Evolutionary conservation across 116 monocot genomes (phyloP).

Genomic region (Papilionanthe hybrid): DNA sequence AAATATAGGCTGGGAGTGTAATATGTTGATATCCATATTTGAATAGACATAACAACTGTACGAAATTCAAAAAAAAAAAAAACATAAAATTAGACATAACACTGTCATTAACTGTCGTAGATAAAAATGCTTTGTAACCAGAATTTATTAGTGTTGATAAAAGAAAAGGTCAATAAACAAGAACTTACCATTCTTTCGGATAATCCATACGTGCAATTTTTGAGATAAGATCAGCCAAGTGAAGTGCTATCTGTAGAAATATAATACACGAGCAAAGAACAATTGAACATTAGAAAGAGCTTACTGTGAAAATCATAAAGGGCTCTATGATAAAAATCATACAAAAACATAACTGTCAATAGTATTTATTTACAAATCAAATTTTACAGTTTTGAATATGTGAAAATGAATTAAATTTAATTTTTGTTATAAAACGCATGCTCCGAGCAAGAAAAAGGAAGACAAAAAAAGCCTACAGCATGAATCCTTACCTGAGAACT

Average conservation of each 20-base stretch:
- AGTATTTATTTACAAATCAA: not conserved
- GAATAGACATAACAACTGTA: not conserved
- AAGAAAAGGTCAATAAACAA: not conserved
- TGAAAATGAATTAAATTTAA: not conserved
- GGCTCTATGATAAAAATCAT: not conserved
- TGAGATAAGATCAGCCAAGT: slow-evolving; percentile 76
- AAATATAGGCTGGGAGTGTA: not conserved
- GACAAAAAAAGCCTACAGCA: not conserved
- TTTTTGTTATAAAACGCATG: not conserved
- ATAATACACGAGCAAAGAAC: not conserved
- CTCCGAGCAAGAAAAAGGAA: not conserved
- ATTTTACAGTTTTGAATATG: not conserved
- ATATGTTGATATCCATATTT: not conserved
- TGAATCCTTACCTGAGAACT: slow-evolving; percentile 53
- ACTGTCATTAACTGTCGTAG: not conserved
- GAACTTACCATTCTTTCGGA: slow-evolving; percentile 88
- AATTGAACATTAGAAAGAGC: not conserved
- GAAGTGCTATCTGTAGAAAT: slow-evolving; percentile 64
- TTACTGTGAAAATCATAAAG: not conserved
- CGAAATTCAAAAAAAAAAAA: not conserved
- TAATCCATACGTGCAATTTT: slow-evolving; percentile 98
- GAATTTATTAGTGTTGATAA: not conserved
- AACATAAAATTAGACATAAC: not conserved
- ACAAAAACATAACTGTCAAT: not conserved
- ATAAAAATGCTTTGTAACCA: not conserved